Conservation (phyloP, 169 alveolate species). For the Blepharisma undulans region DNA sequence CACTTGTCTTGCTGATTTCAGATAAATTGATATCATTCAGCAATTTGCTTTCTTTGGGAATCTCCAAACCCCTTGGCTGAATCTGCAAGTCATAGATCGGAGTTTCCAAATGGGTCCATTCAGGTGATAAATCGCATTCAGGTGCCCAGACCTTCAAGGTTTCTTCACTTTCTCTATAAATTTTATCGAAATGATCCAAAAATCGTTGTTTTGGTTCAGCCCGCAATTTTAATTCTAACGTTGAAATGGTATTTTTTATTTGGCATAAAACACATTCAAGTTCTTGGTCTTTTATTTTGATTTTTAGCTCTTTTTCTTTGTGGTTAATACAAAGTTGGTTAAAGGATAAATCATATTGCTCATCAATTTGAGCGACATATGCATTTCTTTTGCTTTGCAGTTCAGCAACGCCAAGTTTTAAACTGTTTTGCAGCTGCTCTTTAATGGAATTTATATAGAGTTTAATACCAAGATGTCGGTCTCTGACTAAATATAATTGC, state of each 20-base stretch:
- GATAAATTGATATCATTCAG: neutral
- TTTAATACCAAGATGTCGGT: neutral
- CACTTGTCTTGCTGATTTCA: neutral
- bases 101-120: neutral
- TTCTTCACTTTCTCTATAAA: neutral
- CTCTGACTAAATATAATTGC: neutral
- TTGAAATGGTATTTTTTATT: neutral
- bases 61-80: neutral
- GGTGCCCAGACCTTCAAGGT: conserved; percentile 5
- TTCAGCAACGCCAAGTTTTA: neutral
- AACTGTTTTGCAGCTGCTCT: conserved; percentile 8
- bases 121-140: neutral
- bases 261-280: neutral
- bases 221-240: neutral
- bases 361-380: neutral
- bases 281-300: neutral
- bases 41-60: neutral
- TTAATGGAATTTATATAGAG: neutral
- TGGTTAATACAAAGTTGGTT: neutral
- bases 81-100: neutral
- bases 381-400: conserved; percentile 28
- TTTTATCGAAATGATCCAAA: neutral
- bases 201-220: neutral
- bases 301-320: conserved; percentile 23
- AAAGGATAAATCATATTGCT: neutral